Conservation (phyloP, 805 yeast genomes). For the Saccharomyces paradoxus region DNA sequence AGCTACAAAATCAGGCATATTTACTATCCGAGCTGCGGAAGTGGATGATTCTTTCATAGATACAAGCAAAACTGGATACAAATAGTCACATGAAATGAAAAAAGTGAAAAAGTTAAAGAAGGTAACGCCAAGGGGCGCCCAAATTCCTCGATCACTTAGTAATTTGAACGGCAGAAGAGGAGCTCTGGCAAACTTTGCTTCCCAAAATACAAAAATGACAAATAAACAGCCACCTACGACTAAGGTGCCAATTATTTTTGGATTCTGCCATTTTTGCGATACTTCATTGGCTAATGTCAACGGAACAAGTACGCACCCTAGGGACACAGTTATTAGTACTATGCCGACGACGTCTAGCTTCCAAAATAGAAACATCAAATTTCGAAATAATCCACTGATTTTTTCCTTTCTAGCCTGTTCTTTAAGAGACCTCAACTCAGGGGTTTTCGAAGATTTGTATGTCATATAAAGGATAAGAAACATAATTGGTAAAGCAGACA, state of each 20-base stretch:
- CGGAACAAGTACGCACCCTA: constrained; percentile 53
- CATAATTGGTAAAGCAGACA: constrained; percentile 38
- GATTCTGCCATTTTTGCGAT: constrained; percentile 41
- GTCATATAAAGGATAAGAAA: constrained; percentile 37
- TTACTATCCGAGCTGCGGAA: constrained; percentile 51
- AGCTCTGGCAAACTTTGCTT: constrained; percentile 38
- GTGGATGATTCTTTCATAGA: constrained; percentile 41
- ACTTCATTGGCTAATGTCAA: constrained; percentile 57
- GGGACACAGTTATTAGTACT: constrained; percentile 39
- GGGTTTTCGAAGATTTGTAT: constrained; percentile 33
- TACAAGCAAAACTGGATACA: constrained; percentile 50
- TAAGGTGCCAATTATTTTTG: constrained; percentile 48
- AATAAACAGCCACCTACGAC: constrained; percentile 44
- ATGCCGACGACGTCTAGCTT: constrained; percentile 51
- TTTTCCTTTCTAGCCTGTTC: constrained; percentile 9
- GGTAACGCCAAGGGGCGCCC: constrained; percentile 49
- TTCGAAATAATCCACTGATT: background rate
- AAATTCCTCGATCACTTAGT: constrained; percentile 50
- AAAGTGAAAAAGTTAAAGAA: constrained; percentile 45
- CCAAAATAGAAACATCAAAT: constrained; percentile 37
- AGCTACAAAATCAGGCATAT: constrained; percentile 48
- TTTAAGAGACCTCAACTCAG: constrained; percentile 32
- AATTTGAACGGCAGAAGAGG: constrained; percentile 49
- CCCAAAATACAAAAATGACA: constrained; percentile 48
- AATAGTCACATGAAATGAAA: constrained; percentile 52